phyloP scores from a whole-genome alignment of 2,329 filamentous ascomycete species.

The Rutstroemia sp. region DNA sequence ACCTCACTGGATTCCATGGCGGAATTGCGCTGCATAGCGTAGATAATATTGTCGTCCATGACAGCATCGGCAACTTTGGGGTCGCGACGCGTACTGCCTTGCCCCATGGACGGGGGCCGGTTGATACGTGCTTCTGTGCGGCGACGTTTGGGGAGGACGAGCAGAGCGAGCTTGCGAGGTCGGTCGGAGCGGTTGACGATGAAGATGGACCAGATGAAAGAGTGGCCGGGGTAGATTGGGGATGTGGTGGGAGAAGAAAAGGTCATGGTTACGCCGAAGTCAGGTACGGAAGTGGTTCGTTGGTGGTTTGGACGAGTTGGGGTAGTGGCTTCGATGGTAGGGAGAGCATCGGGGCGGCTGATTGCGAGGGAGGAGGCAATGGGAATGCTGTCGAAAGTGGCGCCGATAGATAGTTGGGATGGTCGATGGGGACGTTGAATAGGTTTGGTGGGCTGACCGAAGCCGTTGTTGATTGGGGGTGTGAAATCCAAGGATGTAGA shows the following conservation, averaged over 20 bases:
- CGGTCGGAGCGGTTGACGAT: slow-evolving; percentile 63
- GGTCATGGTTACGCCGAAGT: slow-evolving; percentile 69
- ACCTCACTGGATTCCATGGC: slow-evolving; percentile 58
- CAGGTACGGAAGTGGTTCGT: slow-evolving; percentile 39
- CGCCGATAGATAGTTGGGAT: slow-evolving; percentile 56
- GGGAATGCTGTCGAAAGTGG: slow-evolving; percentile 44
- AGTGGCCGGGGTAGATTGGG: slow-evolving; percentile 53
- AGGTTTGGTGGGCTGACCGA: slow-evolving; percentile 47
- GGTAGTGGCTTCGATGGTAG: slow-evolving; percentile 46
- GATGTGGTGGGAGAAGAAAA: slow-evolving; percentile 57
- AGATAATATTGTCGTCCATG: slow-evolving; percentile 63
- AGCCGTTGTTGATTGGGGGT: slow-evolving; percentile 55
- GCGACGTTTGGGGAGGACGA: slow-evolving; percentile 59
- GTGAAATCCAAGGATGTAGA: slow-evolving; percentile 63
- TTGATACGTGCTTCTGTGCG: slow-evolving; percentile 43
- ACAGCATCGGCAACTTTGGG: slow-evolving; percentile 53
- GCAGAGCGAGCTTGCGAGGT: slow-evolving; percentile 61
- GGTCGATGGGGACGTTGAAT: slow-evolving; percentile 56
- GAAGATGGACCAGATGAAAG: slow-evolving; percentile 67
- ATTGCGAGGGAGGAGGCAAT: slow-evolving; percentile 48
- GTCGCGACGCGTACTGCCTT: slow-evolving; percentile 27
- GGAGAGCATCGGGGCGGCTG: slow-evolving; percentile 52
- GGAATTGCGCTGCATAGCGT: slow-evolving; percentile 62
- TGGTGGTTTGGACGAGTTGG: slow-evolving; percentile 13
- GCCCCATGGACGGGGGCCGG: slow-evolving; percentile 42